Percentiles rank a stretch among this genome's conserved stretches.
Evolutionary conservation across 2,329 filamentous ascomycete species (phyloP).

Genomic region (Aspergillus sp.): DNA sequence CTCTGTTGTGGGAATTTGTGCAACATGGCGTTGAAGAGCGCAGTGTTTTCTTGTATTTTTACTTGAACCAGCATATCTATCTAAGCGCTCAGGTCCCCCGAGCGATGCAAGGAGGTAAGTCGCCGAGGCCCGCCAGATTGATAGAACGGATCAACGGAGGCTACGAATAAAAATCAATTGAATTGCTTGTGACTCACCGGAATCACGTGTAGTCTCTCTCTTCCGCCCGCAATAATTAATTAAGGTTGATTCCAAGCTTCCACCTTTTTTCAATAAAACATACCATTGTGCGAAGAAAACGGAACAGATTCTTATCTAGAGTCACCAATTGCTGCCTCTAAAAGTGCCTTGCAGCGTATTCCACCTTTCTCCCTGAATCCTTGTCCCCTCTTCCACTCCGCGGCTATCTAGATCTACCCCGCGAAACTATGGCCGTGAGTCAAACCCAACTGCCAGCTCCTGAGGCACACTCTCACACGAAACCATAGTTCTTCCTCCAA

Average conservation of each 20-base stretch:
- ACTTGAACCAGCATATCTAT: not conserved
- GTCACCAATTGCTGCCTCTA: not conserved
- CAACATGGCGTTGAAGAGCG: not conserved
- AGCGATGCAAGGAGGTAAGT: not conserved
- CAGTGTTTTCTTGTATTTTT: not conserved
- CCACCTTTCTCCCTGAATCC: not conserved
- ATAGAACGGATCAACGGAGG: not conserved
- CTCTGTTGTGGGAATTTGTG: not conserved
- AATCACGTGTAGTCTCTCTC: conserved; percentile 26
- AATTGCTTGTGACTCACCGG: conserved; percentile 14
- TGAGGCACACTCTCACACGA: conserved; percentile 13
- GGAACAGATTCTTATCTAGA: not conserved
- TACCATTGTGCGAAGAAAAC: not conserved
- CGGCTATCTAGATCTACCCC: conserved; percentile 17
- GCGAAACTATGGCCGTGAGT: conserved; percentile 36
- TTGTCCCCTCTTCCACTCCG: not conserved
- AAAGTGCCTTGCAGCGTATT: not conserved
- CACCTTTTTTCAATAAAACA: conserved; percentile 6
- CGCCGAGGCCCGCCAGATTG: not conserved
- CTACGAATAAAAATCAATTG: conserved; percentile 1
- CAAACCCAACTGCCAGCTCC: conserved; percentile 7
- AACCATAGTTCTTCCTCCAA: conserved; percentile 67
- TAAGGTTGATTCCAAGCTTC: not conserved
- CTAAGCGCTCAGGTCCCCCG: not conserved
- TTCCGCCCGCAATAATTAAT: not conserved